phyloP scores from a whole-genome alignment of 768 basidiomycete genomes.

The Lactarius deliciosus region DNA sequence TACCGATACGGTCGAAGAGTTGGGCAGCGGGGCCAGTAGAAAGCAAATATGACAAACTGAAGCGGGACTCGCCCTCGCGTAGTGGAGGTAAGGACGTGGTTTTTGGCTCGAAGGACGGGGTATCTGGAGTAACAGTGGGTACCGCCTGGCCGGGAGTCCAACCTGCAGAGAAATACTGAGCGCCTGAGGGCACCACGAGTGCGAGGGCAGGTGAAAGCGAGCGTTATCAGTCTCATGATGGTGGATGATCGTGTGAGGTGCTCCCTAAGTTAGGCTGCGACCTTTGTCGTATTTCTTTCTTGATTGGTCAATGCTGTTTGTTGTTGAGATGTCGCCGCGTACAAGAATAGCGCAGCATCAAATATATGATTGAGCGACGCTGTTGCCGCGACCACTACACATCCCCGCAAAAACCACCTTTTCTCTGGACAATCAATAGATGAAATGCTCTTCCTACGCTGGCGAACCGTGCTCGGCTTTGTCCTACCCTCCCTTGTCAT shows the following conservation, averaged over 20 bases:
- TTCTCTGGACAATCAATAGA: conserved; percentile 1
- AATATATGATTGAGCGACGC: too few relatives aligned
- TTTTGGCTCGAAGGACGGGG: conserved; percentile 27
- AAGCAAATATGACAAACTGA: conserved; percentile 41
- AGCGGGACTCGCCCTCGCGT: conserved; percentile 13
- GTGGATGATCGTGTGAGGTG: background rate
- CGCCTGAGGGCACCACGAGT: conserved; percentile 42
- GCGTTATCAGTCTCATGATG: conserved; percentile 17
- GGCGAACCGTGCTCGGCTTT: conserved; percentile 1
- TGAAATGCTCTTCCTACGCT: conserved; percentile 1
- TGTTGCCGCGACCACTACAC: background rate
- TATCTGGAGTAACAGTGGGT: conserved; percentile 26
- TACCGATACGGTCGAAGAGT: conserved; percentile 57
- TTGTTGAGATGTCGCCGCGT: too few relatives aligned
- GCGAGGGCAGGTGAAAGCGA: conserved; percentile 21
- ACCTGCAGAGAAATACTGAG: conserved; percentile 79
- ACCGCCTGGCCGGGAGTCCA: conserved; percentile 74
- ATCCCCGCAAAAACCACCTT: background rate
- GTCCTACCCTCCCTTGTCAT: conserved; percentile 1
- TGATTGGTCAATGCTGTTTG: too few relatives aligned
- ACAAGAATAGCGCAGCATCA: too few relatives aligned
- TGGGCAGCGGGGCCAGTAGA: conserved; percentile 53
- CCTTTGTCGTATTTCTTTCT: too few relatives aligned
- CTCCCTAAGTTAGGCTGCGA: background rate
- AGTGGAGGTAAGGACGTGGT: conserved; percentile 9